These are phyloP conservation scores for Alopecurus myosuroides DNA, from an alignment of 176 grass and related monocot genomes.

Conservation along the genomic window DNA sequence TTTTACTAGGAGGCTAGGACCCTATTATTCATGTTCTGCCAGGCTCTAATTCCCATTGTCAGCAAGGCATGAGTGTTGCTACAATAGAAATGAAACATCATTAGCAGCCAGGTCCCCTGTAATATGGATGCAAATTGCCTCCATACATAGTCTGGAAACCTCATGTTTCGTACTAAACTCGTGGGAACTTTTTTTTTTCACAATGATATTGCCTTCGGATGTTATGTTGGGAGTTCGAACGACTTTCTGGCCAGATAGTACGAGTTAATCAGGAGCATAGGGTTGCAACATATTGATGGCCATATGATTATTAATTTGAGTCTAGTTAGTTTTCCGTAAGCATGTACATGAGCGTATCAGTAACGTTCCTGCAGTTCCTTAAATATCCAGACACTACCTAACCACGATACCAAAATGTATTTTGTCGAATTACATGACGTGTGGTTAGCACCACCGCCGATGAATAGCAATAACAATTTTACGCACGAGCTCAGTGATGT, in stretches of 20 bases:
- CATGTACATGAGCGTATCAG: not conserved
- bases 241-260: not conserved
- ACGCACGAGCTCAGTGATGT: not conserved
- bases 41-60: not conserved
- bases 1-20: not conserved
- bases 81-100: not conserved
- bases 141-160: not conserved
- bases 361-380: not conserved
- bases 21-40: not conserved
- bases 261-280: not conserved
- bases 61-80: not conserved
- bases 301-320: not conserved
- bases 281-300: not conserved
- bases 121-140: not conserved
- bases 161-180: not conserved
- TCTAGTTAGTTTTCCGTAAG: not conserved
- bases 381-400: not conserved
- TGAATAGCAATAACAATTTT: not conserved
- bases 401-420: not conserved
- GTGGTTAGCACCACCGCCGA: not conserved
- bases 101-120: not conserved
- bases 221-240: not conserved
- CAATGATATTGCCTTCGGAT: not conserved
- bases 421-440: not conserved
- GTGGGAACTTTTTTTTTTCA: not conserved